Base-by-base conservation (phyloP, 2,329 filamentous ascomycete species). In the Colletotrichum kahawae region DNA sequence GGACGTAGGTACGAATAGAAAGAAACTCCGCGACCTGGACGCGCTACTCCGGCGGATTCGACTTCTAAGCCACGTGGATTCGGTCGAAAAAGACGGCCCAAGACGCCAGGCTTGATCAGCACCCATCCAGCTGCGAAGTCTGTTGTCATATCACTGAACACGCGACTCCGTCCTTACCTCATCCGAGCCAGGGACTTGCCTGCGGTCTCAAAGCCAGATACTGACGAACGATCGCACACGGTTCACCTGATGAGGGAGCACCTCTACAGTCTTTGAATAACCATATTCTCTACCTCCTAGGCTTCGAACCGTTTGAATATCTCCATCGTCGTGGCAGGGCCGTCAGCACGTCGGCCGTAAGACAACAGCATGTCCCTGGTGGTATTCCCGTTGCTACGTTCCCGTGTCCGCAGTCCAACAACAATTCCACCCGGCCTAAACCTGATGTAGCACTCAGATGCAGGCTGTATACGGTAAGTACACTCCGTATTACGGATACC, bases 51-150 rank as follows among this genome's bases (percentile, higher is more conserved):
- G 63, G 27, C 21, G 27, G 21, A 34, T 16, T 38, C 38, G 9
- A 18, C 24, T 29, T 31, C n/a, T n/a, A 31, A 62, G 43, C 72
- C 72, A 75, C 72, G 63, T 75, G 72, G 36, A 64, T 56, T 54
- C 51, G 67, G 54, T 43, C 38, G 31, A 66, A 60, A 43, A 24
- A 27, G n/a, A 54, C 38, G 24, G 64, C 33, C 64, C 31, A 59
- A 33, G 43, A n/a, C 31, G 31, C 60, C 60, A 38, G 59, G 33
- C 31, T 63, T 36, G 33, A 63, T 63, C 59, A 21, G 59, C 59
- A 63, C 31, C 31, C 43, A 51, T 57, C 54, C 54, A 57, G 24
- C 54, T 29, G 7, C 60, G 29, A 33, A 38, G 31, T 33, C 33
- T 27, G 57, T 31, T 60, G 29, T 43, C 36, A 51, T 21, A 38